A percentile compares a stretch with the other conserved stretches of the same genome.
phyloP scores from a whole-genome alignment of 2,329 filamentous ascomycete species.

The Venturiaceae sp. region DNA sequence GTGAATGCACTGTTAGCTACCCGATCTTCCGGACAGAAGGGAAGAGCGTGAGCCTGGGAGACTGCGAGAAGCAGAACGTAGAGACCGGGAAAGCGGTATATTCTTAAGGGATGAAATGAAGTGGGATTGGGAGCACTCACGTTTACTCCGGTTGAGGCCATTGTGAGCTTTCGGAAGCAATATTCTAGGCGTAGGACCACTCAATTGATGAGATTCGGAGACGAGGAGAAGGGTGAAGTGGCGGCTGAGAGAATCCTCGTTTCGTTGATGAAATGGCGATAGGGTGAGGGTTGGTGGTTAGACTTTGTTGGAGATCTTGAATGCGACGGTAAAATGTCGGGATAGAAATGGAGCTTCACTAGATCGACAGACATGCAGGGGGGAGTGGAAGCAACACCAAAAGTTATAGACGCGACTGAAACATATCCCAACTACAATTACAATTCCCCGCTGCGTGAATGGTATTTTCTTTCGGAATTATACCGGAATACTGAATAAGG shows the following conservation, averaged over 20 bases:
- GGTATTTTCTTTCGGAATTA: too few relatives aligned
- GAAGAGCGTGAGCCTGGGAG: conserved; percentile 3
- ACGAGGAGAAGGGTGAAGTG: conserved; percentile 14
- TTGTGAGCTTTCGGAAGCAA: neutral
- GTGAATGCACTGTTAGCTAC: conserved; percentile 18
- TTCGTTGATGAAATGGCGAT: conserved; percentile 8
- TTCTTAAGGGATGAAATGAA: neutral
- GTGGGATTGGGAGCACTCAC: conserved; percentile 24
- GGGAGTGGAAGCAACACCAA: too few relatives aligned
- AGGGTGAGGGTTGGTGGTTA: conserved; percentile 9
- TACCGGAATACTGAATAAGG: too few relatives aligned
- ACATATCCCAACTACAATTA: too few relatives aligned
- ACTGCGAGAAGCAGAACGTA: neutral
- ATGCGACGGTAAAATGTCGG: too few relatives aligned
- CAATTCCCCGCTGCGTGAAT: too few relatives aligned
- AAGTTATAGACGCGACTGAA: too few relatives aligned
- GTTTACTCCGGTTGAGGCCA: conserved; percentile 40
- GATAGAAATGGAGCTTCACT: too few relatives aligned
- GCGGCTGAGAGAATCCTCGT: conserved; percentile 7
- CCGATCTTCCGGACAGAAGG: neutral
- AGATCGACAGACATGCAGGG: too few relatives aligned
- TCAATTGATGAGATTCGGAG: conserved; percentile 5
- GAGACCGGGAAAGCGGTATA: neutral
- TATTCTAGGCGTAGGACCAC: neutral
- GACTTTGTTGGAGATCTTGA: neutral